Percentiles rank a stretch among this genome's conserved stretches.
Conservation (phyloP, 1,139 yeast species). For the Geotrichum restrictum region DNA sequence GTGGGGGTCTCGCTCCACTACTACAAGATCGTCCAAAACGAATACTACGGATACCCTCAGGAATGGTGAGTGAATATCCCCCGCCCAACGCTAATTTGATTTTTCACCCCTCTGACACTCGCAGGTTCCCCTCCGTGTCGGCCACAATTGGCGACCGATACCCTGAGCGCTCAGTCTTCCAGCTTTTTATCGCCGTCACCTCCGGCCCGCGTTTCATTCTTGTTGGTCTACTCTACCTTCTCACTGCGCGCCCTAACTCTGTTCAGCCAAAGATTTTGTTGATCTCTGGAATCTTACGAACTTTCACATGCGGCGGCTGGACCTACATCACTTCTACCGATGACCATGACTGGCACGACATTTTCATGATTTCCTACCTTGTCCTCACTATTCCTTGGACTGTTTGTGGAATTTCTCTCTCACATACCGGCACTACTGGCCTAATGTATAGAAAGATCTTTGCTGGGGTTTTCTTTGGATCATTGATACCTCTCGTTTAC, state of each 20-base stretch:
- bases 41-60: slow-evolving; percentile 85
- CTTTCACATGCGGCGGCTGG: slow-evolving; percentile 98
- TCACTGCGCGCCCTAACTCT: slow-evolving; percentile 41
- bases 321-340: slow-evolving; percentile 95
- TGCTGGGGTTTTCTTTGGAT: slow-evolving; percentile 60
- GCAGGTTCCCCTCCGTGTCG: slow-evolving; percentile 82
- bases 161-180: slow-evolving; percentile 92
- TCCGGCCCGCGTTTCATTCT: slow-evolving; percentile 73
- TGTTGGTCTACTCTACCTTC: slow-evolving; percentile 55
- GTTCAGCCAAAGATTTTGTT: slow-evolving; percentile 45
- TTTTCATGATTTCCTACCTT: slow-evolving; percentile 88
- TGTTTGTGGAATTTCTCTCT: slow-evolving; percentile 53
- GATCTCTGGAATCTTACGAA: slow-evolving; percentile 67
- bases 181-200: slow-evolving; percentile 56
- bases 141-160: slow-evolving; percentile 96
- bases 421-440: slow-evolving; percentile 49
- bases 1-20: slow-evolving; percentile 75
- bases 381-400: slow-evolving; percentile 92
- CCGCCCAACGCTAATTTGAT: background rate
- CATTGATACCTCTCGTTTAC: slow-evolving; percentile 75
- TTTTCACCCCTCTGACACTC: background rate
- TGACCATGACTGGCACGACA: slow-evolving; percentile 93
- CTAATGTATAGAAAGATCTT: slow-evolving; percentile 53
- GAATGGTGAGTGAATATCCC: slow-evolving; percentile 58
- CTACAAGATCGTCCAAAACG: slow-evolving; percentile 80